phyloP scores from a whole-genome alignment of 345 rosid genomes.

The Orychophragmus violaceus region DNA sequence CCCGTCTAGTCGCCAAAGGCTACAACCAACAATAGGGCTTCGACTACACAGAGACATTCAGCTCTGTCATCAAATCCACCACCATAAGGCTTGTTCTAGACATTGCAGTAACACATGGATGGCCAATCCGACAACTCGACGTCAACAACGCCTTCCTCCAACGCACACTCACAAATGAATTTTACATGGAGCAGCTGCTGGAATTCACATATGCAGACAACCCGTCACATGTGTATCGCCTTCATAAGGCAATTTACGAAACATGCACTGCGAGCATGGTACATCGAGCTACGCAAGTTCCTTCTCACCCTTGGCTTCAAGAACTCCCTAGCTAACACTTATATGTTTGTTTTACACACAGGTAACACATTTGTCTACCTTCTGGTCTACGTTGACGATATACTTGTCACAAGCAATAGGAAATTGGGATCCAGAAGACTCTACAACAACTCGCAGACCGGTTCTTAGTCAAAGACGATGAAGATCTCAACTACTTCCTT shows the following conservation, averaged over 20 bases:
- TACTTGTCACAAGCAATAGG: not conserved
- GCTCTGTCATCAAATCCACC: not conserved
- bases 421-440: not conserved
- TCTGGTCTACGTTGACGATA: not conserved
- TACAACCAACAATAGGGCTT: not conserved
- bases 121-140: not conserved
- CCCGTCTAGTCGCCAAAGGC: not conserved
- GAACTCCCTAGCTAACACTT: not conserved
- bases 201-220: not conserved
- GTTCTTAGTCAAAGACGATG: not conserved
- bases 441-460: not conserved
- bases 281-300: not conserved
- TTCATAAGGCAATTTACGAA: not conserved
- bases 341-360: not conserved
- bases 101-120: not conserved
- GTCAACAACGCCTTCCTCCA: too few relatives aligned
- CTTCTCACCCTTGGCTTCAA: not conserved
- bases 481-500: not conserved
- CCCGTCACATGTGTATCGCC: not conserved
- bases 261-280: not conserved
- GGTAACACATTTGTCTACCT: not conserved
- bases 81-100: not conserved
- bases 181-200: not conserved
- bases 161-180: not conserved
- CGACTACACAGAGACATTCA: not conserved